These are phyloP conservation scores for Fusarium sterilihyphosum DNA, from an alignment of 2,329 filamentous ascomycete genomes.

Conservation along the genomic window DNA sequence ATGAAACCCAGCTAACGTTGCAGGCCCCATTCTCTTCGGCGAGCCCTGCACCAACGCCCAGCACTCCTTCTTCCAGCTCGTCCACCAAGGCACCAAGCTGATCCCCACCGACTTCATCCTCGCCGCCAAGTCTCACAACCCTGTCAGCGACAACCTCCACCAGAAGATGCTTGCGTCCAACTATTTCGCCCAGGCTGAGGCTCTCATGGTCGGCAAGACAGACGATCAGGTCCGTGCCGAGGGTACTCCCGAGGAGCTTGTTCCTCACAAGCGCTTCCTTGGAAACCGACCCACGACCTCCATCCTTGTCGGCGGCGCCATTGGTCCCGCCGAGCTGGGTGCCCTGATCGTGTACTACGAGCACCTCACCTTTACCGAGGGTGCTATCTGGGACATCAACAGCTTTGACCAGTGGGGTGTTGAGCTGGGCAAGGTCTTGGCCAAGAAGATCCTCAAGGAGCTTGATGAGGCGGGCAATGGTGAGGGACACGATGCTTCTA, in stretches of 20 bases:
- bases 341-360: constrained; percentile 99
- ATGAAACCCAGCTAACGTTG: constrained; percentile 24
- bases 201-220: constrained; percentile 90
- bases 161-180: constrained; percentile 96
- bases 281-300: constrained; percentile 97
- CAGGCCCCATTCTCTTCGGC: constrained; percentile 89
- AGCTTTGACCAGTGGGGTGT: constrained; percentile 99
- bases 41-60: constrained; percentile 99
- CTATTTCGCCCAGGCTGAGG: constrained; percentile 90
- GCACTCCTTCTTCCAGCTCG: constrained; percentile 99
- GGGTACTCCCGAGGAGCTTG: constrained; percentile 76
- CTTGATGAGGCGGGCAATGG: constrained; percentile 81
- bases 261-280: constrained; percentile 99
- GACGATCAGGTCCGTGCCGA: constrained; percentile 82
- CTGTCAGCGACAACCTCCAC: constrained; percentile 89
- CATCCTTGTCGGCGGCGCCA: constrained; percentile 88
- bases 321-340: constrained; percentile 92
- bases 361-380: constrained; percentile 97
- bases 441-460: constrained; percentile 90
- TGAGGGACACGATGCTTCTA: constrained; percentile 84
- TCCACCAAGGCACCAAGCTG: constrained; percentile 98
- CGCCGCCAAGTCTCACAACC: constrained; percentile 96
- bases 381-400: constrained; percentile 99
- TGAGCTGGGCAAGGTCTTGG: constrained; percentile 94
- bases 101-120: constrained; percentile 99